phyloP scores from a whole-genome alignment of 768 basidiomycete species.

The Hypholoma sublateritium region DNA sequence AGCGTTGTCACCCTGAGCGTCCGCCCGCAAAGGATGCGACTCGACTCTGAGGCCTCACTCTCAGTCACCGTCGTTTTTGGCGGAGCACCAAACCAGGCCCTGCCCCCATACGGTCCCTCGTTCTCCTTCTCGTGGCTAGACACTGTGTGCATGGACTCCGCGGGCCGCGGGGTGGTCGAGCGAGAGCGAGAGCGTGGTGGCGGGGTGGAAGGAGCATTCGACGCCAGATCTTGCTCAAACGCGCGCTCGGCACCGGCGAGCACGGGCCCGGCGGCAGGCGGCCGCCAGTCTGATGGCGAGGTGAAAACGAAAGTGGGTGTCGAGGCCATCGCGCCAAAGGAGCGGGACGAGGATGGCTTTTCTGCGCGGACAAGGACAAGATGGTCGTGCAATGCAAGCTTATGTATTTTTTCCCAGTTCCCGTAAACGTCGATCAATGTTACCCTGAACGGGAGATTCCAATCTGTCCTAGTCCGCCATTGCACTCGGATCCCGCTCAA shows the following conservation, averaged over 20 bases:
- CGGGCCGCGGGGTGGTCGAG: background rate
- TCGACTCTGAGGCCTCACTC: constrained; percentile 5
- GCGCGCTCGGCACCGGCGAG: background rate
- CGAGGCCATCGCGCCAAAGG: background rate
- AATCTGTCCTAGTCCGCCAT: too few relatives aligned
- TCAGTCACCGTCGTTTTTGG: constrained; percentile 1
- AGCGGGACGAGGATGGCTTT: background rate
- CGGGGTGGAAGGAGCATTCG: constrained; percentile 9
- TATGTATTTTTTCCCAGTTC: constrained; percentile 3
- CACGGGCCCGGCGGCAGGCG: background rate
- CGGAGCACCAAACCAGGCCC: background rate
- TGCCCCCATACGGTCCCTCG: background rate
- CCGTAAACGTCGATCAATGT: background rate
- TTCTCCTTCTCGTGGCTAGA: constrained; percentile 5
- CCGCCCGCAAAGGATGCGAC: constrained; percentile 10
- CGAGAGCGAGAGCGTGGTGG: constrained; percentile 4
- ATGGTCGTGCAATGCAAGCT: constrained; percentile 1
- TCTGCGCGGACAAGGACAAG: background rate
- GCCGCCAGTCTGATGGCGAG: background rate
- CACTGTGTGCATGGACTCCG: background rate
- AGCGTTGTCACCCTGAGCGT: constrained; percentile 14
- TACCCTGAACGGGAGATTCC: background rate
- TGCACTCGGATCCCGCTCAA: too few relatives aligned
- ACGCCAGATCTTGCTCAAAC: constrained; percentile 4
- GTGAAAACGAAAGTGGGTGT: background rate